Percentiles rank a stretch among this genome's conserved stretches.
phyloP scores from a whole-genome alignment of 441 rosid genomes.

The Croton laevigatus region DNA sequence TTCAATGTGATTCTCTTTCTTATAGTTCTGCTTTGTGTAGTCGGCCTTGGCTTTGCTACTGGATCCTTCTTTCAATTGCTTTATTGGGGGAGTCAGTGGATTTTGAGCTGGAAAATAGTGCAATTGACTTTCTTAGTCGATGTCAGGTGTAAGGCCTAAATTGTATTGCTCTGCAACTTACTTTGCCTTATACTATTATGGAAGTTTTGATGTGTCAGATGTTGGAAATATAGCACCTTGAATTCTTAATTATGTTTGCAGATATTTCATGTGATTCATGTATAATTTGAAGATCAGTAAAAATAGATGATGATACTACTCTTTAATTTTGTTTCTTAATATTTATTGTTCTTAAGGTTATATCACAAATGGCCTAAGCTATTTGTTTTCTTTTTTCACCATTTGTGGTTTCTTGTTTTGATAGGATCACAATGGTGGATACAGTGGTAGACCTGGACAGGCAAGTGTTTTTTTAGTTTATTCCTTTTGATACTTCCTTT shows the following conservation, averaged over 20 bases:
- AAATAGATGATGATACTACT: background rate
- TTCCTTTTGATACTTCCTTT: background rate
- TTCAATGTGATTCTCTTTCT: background rate
- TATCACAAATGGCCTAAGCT: background rate
- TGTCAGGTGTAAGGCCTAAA: conserved; percentile 70
- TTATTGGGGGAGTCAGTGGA: conserved; percentile 68
- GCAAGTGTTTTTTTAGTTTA: conserved; percentile 40
- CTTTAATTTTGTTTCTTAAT: background rate
- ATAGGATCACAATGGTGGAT: conserved; percentile 86
- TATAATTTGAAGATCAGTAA: background rate
- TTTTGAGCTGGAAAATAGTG: conserved; percentile 44
- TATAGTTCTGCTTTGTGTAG: conserved; percentile 32
- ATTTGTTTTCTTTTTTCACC: background rate
- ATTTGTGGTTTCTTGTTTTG: conserved; percentile 14
- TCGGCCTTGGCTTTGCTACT: conserved; percentile 96
- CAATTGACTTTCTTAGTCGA: conserved; percentile 63
- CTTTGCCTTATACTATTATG: background rate
- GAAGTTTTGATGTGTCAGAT: background rate
- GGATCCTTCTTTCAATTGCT: conserved; percentile 89
- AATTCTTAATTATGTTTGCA: background rate
- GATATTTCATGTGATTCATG: too few relatives aligned
- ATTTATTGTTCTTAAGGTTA: background rate
- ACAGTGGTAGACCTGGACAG: conserved; percentile 97
- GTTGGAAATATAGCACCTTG: background rate
- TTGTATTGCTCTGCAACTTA: background rate